These are phyloP conservation scores for Candida takata DNA, from an alignment of 805 yeast genomes.

Conservation along the genomic window DNA sequence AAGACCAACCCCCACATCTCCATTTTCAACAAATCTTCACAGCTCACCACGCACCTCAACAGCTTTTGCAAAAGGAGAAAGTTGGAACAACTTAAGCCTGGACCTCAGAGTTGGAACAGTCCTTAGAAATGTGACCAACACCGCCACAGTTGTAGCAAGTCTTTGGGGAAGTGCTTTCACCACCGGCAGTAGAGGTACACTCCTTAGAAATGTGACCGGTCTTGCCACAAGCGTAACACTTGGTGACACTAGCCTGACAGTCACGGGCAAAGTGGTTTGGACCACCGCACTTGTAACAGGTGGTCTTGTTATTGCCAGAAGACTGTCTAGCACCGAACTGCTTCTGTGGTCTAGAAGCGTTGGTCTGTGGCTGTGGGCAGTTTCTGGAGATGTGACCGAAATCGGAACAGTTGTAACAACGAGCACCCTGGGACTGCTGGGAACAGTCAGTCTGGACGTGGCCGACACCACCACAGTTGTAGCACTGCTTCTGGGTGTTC, in stretches of 20 bases:
- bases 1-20: neutral
- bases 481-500: constrained; percentile 80
- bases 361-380: constrained; percentile 46
- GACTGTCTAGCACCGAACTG: constrained; percentile 12
- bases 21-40: neutral
- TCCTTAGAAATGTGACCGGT: constrained; percentile 85
- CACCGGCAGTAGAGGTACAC: constrained; percentile 55
- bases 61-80: neutral
- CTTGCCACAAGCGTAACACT: constrained; percentile 91
- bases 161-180: constrained; percentile 28
- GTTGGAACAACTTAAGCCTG: neutral
- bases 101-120: constrained; percentile 35
- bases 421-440: constrained; percentile 46
- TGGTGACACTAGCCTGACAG: constrained; percentile 62
- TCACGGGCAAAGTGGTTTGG: constrained; percentile 92
- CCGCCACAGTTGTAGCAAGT: constrained; percentile 42
- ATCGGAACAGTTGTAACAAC: constrained; percentile 75
- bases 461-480: constrained; percentile 87
- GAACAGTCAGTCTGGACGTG: constrained; percentile 83
- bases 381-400: constrained; percentile 79
- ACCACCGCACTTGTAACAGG: constrained; percentile 89
- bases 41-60: neutral
- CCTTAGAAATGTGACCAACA: constrained; percentile 83
- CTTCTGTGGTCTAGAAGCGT: constrained; percentile 15
- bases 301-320: constrained; percentile 27